These are phyloP conservation scores for Lachnellula willkommii DNA, from an alignment of 2,329 filamentous ascomycete species.

Conservation along the genomic window DNA sequence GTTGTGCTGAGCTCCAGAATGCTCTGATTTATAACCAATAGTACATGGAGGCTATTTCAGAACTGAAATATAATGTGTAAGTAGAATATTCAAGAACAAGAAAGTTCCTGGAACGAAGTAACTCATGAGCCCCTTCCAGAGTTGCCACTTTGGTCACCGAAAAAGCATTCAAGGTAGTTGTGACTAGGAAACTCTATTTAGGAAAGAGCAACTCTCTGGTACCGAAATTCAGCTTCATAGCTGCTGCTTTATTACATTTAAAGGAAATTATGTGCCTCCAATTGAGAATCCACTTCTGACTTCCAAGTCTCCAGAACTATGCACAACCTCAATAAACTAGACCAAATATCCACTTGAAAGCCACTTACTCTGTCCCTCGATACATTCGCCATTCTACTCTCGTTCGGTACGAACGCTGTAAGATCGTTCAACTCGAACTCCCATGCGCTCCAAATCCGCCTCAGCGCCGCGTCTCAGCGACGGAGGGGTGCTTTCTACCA, in stretches of 20 bases:
- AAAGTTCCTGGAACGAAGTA: too few relatives aligned
- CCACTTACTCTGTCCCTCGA: not conserved
- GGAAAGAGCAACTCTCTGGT: not conserved
- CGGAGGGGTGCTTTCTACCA: not conserved
- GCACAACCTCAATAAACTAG: not conserved
- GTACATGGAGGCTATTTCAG: too few relatives aligned
- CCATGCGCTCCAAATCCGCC: slow-evolving; percentile 25
- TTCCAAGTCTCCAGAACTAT: not conserved
- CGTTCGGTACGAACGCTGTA: slow-evolving; percentile 18
- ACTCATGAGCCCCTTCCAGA: not conserved
- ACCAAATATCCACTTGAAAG: not conserved
- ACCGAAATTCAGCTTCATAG: not conserved
- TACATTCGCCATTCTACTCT: not conserved
- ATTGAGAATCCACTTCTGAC: not conserved
- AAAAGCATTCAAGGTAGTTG: not conserved
- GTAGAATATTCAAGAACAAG: too few relatives aligned
- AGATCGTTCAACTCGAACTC: slow-evolving; percentile 23
- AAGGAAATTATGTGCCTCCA: not conserved
- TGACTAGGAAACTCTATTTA: not conserved
- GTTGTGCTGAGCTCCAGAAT: not conserved
- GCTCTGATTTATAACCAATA: not conserved
- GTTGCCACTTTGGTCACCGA: not conserved
- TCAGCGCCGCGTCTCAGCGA: slow-evolving; percentile 26
- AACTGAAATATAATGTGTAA: too few relatives aligned
- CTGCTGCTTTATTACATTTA: not conserved